Base-by-base conservation (phyloP, 2,329 filamentous ascomycete species). In the Sporothrix brunneoviolacea region DNA sequence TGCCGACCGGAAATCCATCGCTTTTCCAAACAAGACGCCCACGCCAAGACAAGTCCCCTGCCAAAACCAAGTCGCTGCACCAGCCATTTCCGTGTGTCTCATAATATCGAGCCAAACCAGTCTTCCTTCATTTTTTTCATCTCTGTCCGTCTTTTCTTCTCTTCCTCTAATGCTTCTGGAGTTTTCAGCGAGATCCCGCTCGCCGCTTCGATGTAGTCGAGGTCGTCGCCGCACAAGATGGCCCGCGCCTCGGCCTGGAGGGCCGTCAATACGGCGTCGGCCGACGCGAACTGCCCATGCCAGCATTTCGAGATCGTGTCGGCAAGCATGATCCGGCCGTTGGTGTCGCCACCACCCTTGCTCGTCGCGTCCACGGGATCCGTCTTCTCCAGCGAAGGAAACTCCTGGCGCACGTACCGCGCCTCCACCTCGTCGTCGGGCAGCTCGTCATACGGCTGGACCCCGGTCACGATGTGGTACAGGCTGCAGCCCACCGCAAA, bases 401-500 rank as follows among this genome's bases (percentile, higher is more conserved):
- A 51, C 41, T 24, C 27, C 10, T 19, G 16, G 3, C 27, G n/a
- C 21, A 3, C 13, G 15, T 36, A 51, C 9, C 19, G 36, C 6
- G 42, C 37, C 9, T 40, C 35, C 4, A 51, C 36, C 19, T 47
- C 42, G 6, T 42, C 22, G n/a, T 43, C 24, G 10, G 4, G 15
- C 40, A 41, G 19, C 9, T n/a, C 28, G 32, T 39, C 36, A 16
- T 36, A 42, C 28, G 49, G 49, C 27, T 13, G 42, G 13, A 13
- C 18, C 5, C 49, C 35, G 21, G 41, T 44, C 12, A 41, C 42
- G 19, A 51, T 51, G 15, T 47, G 24, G 35, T 33, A 51, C 22
- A 51, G 18, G 36, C 42, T 51, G 24, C 15, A 40, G 3, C 41
- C 42, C 6, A 51, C 24, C 7, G 49, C 49, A 28, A 51, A 51